Percentiles rank a stretch among this genome's conserved stretches.
phyloP scores from a whole-genome alignment of 352 stramenopile species.

The Phytophthora pseudosyringae region DNA sequence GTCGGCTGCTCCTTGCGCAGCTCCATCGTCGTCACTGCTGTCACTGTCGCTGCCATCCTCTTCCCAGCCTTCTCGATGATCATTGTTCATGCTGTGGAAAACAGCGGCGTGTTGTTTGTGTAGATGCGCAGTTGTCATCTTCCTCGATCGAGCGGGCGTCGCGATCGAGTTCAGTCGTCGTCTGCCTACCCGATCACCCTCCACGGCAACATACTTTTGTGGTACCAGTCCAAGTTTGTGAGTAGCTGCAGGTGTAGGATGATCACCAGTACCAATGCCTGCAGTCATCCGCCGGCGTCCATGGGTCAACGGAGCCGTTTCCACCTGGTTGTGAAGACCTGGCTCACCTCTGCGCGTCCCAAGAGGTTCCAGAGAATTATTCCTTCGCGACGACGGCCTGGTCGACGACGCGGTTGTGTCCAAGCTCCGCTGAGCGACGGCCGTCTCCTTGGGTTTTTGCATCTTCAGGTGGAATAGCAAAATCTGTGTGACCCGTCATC shows the following conservation, averaged over 20 bases:
- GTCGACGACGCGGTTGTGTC: slow-evolving; percentile 7
- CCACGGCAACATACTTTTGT: slow-evolving; percentile 19
- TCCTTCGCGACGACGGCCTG: slow-evolving; percentile 17
- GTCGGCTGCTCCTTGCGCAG: slow-evolving; percentile 18
- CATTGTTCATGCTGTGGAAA: slow-evolving; percentile 25
- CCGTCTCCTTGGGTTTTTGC: slow-evolving; percentile 18
- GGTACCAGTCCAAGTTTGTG: slow-evolving; percentile 10
- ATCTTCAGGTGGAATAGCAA: slow-evolving; percentile 9
- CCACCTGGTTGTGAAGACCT: slow-evolving; percentile 10
- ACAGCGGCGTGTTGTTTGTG: slow-evolving; percentile 9
- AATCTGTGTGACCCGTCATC: slow-evolving; percentile 24
- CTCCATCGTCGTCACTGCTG: slow-evolving; percentile 23
- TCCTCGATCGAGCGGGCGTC: slow-evolving; percentile 13
- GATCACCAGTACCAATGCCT: background rate
- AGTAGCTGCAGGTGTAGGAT: background rate
- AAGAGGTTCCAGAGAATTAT: slow-evolving; percentile 31
- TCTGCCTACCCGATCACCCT: slow-evolving; percentile 4
- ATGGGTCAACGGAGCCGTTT: background rate
- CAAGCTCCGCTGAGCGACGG: slow-evolving; percentile 1
- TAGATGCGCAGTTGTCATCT: slow-evolving; percentile 2
- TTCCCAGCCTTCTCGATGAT: slow-evolving; percentile 4
- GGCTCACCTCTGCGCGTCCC: slow-evolving; percentile 8
- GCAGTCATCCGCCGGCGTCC: slow-evolving; percentile 10
- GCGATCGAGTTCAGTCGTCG: slow-evolving; percentile 19
- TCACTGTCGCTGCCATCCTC: slow-evolving; percentile 16